A percentile compares a stretch with the other conserved stretches of the same genome.
Evolutionary conservation across 441 rosid species (phyloP).

Genomic region (Populus hybrid): DNA sequence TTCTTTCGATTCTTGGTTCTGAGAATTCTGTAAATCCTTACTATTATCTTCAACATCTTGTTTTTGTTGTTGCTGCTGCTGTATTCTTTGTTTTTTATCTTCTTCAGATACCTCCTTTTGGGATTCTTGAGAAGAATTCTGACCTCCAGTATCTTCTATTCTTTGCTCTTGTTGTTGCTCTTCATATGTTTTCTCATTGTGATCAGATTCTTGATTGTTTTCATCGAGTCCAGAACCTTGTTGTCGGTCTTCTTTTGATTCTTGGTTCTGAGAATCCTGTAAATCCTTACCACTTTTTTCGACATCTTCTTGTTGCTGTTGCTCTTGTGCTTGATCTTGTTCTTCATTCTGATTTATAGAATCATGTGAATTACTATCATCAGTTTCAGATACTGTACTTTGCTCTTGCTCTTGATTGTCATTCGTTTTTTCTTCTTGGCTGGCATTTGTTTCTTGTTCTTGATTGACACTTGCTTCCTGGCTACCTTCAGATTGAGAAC

Average conservation of each 20-base stretch:
- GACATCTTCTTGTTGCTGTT: constrained; percentile 24
- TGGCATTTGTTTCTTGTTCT: constrained; percentile 2
- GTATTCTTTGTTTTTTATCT: constrained; percentile 27
- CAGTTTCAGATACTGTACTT: background rate
- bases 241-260: constrained; percentile 1
- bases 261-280: constrained; percentile 13
- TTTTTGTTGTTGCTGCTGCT: constrained; percentile 23
- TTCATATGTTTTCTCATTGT: constrained; percentile 28
- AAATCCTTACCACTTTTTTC: constrained; percentile 1
- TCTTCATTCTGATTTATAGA: constrained; percentile 1
- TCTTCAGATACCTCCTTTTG: constrained; percentile 30
- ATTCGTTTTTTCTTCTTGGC: background rate
- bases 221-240: background rate
- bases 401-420: constrained; percentile 9
- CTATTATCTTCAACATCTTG: constrained; percentile 19
- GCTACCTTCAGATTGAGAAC: constrained; percentile 1
- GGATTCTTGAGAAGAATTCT: constrained; percentile 28
- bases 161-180: constrained; percentile 41
- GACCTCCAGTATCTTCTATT: constrained; percentile 41
- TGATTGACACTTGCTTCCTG: background rate
- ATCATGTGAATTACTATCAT: background rate
- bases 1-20: constrained; percentile 12
- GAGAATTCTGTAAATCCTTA: background rate
- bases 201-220: constrained; percentile 15
- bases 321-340: background rate